These are phyloP conservation scores for Purshia tridentata DNA, from an alignment of 306 rosid species.

Conservation along the genomic window DNA sequence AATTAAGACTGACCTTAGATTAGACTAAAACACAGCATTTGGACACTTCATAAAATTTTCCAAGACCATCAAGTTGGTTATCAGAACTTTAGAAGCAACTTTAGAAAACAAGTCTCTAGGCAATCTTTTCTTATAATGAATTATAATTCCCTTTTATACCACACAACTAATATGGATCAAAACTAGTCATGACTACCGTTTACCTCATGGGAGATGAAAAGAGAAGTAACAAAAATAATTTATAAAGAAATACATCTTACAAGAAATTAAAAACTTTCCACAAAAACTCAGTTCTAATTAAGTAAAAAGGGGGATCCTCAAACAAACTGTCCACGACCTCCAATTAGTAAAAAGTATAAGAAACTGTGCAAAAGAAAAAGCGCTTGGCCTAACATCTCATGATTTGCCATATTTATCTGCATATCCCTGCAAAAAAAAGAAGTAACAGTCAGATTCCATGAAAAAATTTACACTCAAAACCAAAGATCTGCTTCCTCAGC, in stretches of 20 bases:
- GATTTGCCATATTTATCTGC: constrained; percentile 78
- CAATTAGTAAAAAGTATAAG: constrained; percentile 37
- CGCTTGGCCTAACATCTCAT: constrained; percentile 48
- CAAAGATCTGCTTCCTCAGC: constrained; percentile 15
- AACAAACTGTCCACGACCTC: constrained; percentile 36
- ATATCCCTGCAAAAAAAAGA: constrained; percentile 80
- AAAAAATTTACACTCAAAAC: constrained; percentile 22
- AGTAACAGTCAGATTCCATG: constrained; percentile 39
- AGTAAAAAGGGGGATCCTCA: constrained; percentile 32
- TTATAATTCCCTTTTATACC: background rate
- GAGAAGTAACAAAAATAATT: background rate
- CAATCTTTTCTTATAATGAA: constrained; percentile 1
- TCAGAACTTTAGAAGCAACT: background rate
- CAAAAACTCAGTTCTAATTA: constrained; percentile 8
- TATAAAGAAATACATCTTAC: background rate
- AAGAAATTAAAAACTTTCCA: constrained; percentile 23
- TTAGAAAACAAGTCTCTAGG: background rate
- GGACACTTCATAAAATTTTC: background rate
- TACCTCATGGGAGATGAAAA: background rate
- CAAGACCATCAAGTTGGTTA: constrained; percentile 5
- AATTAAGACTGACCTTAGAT: background rate
- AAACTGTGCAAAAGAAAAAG: constrained; percentile 53
- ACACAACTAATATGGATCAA: background rate
- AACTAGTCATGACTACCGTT: background rate
- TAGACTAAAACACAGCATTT: background rate